Conservation (phyloP, 345 rosid species). For the Populus davidiana region DNA sequence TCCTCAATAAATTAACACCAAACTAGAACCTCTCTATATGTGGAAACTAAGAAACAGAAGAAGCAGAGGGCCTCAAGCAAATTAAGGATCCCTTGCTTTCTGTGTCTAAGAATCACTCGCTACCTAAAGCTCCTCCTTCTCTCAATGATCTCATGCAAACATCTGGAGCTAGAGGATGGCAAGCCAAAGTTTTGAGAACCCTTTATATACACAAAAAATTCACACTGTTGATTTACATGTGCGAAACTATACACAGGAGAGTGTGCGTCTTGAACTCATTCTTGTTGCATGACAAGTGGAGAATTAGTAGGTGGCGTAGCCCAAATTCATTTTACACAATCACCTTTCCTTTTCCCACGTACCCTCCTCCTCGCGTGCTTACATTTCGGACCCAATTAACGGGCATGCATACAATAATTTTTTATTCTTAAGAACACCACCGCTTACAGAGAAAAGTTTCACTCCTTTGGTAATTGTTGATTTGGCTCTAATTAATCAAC, state of each 20-base stretch:
- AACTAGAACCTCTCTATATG: background rate
- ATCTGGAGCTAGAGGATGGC: background rate
- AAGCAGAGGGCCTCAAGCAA: slow-evolving; percentile 12
- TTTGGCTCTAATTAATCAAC: background rate
- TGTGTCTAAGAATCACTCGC: background rate
- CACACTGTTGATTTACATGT: background rate
- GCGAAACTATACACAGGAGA: background rate
- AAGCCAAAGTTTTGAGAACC: background rate
- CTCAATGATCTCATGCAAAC: slow-evolving; percentile 14
- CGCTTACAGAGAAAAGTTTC: background rate
- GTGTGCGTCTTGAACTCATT: slow-evolving; percentile 46
- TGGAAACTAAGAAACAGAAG: background rate
- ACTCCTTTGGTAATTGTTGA: background rate
- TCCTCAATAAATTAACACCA: background rate
- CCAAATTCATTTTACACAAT: slow-evolving; percentile 30
- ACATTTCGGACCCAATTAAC: background rate
- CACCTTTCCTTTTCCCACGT: slow-evolving; percentile 1
- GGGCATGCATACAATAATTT: background rate
- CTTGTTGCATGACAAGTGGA: slow-evolving; percentile 75
- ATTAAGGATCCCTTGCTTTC: slow-evolving; percentile 34
- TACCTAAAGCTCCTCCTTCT: background rate
- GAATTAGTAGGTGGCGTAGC: slow-evolving; percentile 56
- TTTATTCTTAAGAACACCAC: too few relatives aligned
- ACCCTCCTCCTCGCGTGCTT: slow-evolving; percentile 9
- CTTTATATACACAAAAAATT: background rate